Conservation (phyloP, 2,329 filamentous ascomycete species). For the Alternaria consortialis region DNA sequence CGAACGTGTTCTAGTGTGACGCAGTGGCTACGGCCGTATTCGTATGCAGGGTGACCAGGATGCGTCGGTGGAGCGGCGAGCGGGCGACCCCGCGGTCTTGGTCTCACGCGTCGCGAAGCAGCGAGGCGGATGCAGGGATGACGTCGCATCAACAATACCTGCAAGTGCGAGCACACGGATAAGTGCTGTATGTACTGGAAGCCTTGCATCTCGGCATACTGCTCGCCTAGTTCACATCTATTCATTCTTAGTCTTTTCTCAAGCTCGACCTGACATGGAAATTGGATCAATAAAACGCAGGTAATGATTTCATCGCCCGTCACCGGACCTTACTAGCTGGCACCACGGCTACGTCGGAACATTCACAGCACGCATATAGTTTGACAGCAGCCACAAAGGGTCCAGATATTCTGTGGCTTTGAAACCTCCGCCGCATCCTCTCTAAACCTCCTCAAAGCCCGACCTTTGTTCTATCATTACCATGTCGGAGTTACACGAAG, state of each 20-base stretch:
- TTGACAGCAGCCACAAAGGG: background rate
- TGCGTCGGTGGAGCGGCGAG: conserved; percentile 2
- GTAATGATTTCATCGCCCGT: conserved; percentile 28
- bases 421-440: background rate
- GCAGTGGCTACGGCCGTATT: conserved; percentile 7
- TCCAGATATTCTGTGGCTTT: background rate
- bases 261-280: background rate
- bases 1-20: conserved; percentile 12
- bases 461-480: conserved; percentile 1
- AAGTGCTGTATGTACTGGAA: background rate
- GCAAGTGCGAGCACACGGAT: background rate
- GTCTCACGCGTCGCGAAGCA: conserved; percentile 9
- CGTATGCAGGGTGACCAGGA: conserved; percentile 8
- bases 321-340: conserved; percentile 21
- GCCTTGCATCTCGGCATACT: conserved; percentile 8
- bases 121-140: conserved; percentile 22
- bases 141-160: conserved; percentile 22
- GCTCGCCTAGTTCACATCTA: background rate
- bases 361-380: conserved; percentile 8
- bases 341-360: conserved; percentile 26
- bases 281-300: background rate
- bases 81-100: conserved; percentile 22
- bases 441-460: background rate
- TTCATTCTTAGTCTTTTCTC: background rate
- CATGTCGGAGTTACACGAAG: conserved; percentile 55